Conservation (phyloP, 2,329 filamentous ascomycete genomes). For the Bimuria novae-zelandiae region DNA sequence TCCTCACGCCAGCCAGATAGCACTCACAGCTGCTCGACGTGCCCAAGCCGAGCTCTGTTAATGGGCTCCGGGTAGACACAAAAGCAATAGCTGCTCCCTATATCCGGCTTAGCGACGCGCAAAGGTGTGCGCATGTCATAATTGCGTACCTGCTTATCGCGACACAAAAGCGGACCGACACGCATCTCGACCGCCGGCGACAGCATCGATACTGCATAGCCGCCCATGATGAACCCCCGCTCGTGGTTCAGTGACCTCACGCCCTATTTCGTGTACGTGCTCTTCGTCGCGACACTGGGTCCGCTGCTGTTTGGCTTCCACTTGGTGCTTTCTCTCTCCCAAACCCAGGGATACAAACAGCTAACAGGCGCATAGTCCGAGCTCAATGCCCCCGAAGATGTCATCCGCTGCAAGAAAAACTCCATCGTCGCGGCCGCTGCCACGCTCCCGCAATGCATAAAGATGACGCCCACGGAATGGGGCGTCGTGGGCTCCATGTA, state of each 20-base stretch:
- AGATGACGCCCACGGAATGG: slow-evolving; percentile 81
- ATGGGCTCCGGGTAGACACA: too few species aligned
- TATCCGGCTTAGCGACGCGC: neutral
- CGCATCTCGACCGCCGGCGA: slow-evolving; percentile 11
- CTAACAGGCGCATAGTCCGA: slow-evolving; percentile 67
- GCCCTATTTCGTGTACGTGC: slow-evolving; percentile 75
- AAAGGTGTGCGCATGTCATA: neutral
- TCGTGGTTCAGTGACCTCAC: slow-evolving; percentile 61
- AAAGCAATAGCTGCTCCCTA: too few species aligned
- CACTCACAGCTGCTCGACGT: slow-evolving; percentile 9
- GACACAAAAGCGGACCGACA: slow-evolving; percentile 17
- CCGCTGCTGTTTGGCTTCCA: slow-evolving; percentile 95
- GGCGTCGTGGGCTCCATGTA: slow-evolving; percentile 89
- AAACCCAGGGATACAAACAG: neutral
- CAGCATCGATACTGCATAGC: slow-evolving; percentile 1
- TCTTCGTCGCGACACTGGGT: slow-evolving; percentile 78
- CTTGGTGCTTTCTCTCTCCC: slow-evolving; percentile 60
- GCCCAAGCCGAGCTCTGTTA: neutral
- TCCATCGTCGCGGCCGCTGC: slow-evolving; percentile 49
- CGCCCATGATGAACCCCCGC: slow-evolving; percentile 41
- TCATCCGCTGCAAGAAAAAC: slow-evolving; percentile 80
- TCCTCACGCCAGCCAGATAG: slow-evolving; percentile 11
- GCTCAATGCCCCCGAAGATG: slow-evolving; percentile 91
- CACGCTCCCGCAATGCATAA: slow-evolving; percentile 76
- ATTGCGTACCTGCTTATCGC: slow-evolving; percentile 3